These are phyloP conservation scores for Quercus lobata DNA, from an alignment of 331 rosid genomes.

Conservation along the genomic window DNA sequence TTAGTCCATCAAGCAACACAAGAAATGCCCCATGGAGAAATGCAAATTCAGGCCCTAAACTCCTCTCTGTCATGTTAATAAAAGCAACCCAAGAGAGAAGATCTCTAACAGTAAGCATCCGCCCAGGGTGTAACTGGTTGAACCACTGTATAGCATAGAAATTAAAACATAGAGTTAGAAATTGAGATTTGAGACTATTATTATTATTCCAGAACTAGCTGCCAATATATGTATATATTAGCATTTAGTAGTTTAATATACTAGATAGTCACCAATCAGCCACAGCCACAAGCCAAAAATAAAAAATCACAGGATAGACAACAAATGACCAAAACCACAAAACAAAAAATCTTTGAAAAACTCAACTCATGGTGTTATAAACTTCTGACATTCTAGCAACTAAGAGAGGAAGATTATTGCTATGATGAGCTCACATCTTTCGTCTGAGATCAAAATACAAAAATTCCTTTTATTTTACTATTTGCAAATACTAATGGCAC, in stretches of 20 bases:
- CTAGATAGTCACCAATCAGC: neutral
- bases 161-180: neutral
- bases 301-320: neutral
- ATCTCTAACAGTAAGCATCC: slow-evolving; percentile 89
- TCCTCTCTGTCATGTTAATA: slow-evolving; percentile 46
- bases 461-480: neutral
- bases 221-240: neutral
- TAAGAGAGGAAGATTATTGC: neutral
- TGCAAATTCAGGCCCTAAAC: slow-evolving; percentile 68
- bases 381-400: neutral
- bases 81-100: slow-evolving; percentile 89
- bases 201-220: neutral
- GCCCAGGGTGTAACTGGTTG: slow-evolving; percentile 54
- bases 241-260: neutral
- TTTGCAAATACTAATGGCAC: too few relatives aligned
- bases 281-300: neutral
- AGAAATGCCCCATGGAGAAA: slow-evolving; percentile 89
- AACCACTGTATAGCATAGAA: slow-evolving; percentile 61
- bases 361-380: neutral
- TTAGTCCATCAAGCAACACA: slow-evolving; percentile 89
- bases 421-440: neutral
- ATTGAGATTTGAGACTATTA: too few relatives aligned
- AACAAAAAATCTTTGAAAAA: neutral
- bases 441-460: neutral
- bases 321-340: neutral